Evolutionary conservation across 225 moss, liverwort and hornwort species (phyloP).

Genomic region (Physcomitrellopsis africana): DNA sequence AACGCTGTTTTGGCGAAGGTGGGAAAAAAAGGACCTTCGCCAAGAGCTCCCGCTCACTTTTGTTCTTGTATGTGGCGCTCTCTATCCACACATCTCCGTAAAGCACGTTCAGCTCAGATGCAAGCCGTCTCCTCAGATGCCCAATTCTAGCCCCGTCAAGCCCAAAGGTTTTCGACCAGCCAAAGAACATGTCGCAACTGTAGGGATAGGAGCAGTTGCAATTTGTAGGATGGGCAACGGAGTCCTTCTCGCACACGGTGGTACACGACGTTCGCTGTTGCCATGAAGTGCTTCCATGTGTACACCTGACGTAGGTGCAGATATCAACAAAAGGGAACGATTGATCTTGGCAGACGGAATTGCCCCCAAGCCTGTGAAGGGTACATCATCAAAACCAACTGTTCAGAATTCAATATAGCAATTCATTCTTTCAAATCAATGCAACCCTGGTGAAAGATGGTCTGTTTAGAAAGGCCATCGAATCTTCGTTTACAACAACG

Average conservation of each 20-base stretch:
- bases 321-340: constrained; percentile 44
- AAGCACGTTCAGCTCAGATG: constrained; percentile 21
- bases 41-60: constrained; percentile 15
- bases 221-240: constrained; percentile 33
- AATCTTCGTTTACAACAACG: too few species aligned
- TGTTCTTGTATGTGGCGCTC: constrained; percentile 14
- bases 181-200: constrained; percentile 45
- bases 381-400: not conserved
- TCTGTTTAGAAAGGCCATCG: too few species aligned
- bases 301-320: constrained; percentile 24
- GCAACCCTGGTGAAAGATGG: too few species aligned
- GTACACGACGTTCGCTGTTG: constrained; percentile 41
- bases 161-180: constrained; percentile 39
- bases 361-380: constrained; percentile 48
- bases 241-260: constrained; percentile 28
- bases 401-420: not conserved
- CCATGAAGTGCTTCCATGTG: constrained; percentile 37
- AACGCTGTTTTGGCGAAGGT: constrained; percentile 28
- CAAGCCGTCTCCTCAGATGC: constrained; percentile 30
- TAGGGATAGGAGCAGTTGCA: constrained; percentile 57
- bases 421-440: too few species aligned
- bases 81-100: constrained; percentile 43
- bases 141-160: constrained; percentile 51
- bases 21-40: constrained; percentile 43
- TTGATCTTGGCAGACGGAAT: constrained; percentile 51